Evolutionary conservation across 2,329 filamentous ascomycete species (phyloP).

Genomic region (Penicillium glabrum): DNA sequence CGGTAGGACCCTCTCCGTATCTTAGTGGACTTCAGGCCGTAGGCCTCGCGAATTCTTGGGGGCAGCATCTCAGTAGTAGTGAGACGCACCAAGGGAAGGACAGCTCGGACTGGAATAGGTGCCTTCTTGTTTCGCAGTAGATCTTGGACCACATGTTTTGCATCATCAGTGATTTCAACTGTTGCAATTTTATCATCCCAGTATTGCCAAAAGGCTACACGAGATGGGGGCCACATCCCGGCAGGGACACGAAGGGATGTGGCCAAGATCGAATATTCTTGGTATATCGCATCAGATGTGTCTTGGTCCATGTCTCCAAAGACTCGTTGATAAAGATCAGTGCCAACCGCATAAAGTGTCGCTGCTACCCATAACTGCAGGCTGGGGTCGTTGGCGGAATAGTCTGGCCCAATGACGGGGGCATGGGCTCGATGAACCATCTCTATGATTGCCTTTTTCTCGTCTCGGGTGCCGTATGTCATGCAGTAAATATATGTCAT

Average conservation of each 20-base stretch:
- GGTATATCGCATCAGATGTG: conserved; percentile 26
- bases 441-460: conserved; percentile 37
- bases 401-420: conserved; percentile 31
- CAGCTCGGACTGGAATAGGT: conserved; percentile 25
- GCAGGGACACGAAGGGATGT: conserved; percentile 31
- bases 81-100: conserved; percentile 29
- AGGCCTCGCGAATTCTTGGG: conserved; percentile 26
- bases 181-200: conserved; percentile 38
- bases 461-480: conserved; percentile 33
- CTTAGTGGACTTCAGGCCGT: conserved; percentile 25
- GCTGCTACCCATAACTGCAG: conserved; percentile 45
- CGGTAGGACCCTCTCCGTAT: conserved; percentile 19
- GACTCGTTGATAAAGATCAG: conserved; percentile 38
- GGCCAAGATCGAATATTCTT: conserved; percentile 28
- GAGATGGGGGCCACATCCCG: conserved; percentile 37
- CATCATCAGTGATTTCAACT: conserved; percentile 33
- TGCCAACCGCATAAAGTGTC: conserved; percentile 39
- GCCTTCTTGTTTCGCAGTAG: conserved; percentile 29
- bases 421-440: conserved; percentile 39
- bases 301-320: conserved; percentile 32
- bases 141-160: conserved; percentile 27
- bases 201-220: conserved; percentile 39
- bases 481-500: conserved; percentile 44
- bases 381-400: conserved; percentile 38
- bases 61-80: conserved; percentile 32